Percentiles rank a stretch among this genome's conserved stretches.
Evolutionary conservation across 768 basidiomycete genomes (phyloP).

Genomic region (Trichaptum fuscoviolaceum): DNA sequence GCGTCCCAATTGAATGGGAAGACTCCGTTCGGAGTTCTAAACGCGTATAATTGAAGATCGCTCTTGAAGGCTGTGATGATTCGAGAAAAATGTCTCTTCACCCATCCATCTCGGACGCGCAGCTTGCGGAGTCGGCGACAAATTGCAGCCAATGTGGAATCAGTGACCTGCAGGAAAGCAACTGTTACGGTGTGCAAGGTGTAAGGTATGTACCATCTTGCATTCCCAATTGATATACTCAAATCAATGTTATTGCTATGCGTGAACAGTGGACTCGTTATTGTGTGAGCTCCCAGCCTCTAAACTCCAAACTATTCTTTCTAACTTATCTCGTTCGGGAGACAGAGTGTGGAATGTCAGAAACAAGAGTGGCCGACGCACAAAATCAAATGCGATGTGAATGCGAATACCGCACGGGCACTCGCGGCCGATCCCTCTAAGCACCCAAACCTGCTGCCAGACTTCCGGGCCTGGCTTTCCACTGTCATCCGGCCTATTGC

Average conservation of each 20-base stretch:
- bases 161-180: not conserved
- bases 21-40: not conserved
- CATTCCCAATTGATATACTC: not conserved
- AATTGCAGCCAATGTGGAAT: not conserved
- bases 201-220: not conserved
- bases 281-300: not conserved
- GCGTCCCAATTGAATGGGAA: not conserved
- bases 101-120: conserved; percentile 1
- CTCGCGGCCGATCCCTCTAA: conserved; percentile 2
- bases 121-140: conserved; percentile 2
- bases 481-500: conserved; percentile 1
- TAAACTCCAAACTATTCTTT: not conserved
- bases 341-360: not conserved
- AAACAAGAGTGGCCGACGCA: conserved; percentile 2
- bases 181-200: not conserved
- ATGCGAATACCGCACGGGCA: conserved; percentile 2
- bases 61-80: not conserved
- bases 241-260: not conserved
- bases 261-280: conserved; percentile 3
- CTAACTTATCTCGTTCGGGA: not conserved
- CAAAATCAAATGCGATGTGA: conserved; percentile 4
- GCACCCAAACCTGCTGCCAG: conserved; percentile 3
- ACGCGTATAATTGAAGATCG: not conserved
- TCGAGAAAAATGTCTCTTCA: conserved; percentile 4
- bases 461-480: conserved; percentile 3